Percentiles rank a stretch among this genome's conserved stretches.
Conservation (phyloP, 176 grass and related monocot species). For the Thinopyrum elongatum region DNA sequence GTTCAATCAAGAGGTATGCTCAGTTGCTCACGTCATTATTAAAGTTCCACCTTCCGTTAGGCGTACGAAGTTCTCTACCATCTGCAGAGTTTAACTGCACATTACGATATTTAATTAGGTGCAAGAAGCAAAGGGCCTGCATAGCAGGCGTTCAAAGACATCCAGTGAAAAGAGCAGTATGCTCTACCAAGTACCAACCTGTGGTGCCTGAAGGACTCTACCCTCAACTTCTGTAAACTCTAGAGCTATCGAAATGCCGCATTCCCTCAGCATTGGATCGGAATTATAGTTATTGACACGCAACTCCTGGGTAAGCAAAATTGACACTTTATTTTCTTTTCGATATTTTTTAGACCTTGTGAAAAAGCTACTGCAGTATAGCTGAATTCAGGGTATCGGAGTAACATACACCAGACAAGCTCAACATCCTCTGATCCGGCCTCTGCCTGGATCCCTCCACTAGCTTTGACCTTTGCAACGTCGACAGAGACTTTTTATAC, state of each 20-base stretch:
- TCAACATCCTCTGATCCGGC: conserved; percentile 57
- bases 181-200: conserved; percentile 32
- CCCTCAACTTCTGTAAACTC: conserved; percentile 71
- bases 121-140: too few relatives aligned
- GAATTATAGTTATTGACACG: too few relatives aligned
- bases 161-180: background rate
- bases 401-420: background rate
- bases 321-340: too few relatives aligned
- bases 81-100: too few relatives aligned
- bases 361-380: background rate
- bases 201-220: conserved; percentile 59
- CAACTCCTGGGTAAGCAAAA: too few relatives aligned
- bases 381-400: background rate
- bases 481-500: conserved; percentile 68
- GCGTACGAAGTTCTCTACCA: too few relatives aligned
- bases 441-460: conserved; percentile 95
- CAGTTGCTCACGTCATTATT: too few relatives aligned
- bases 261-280: conserved; percentile 60
- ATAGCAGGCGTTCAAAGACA: too few relatives aligned
- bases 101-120: too few relatives aligned
- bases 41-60: too few relatives aligned
- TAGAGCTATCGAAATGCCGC: conserved; percentile 55
- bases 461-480: conserved; percentile 62
- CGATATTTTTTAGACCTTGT: background rate
- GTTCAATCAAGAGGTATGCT: too few relatives aligned